Conservation (phyloP, 1,139 yeast species). For the Blastobotrys aristatus region DNA sequence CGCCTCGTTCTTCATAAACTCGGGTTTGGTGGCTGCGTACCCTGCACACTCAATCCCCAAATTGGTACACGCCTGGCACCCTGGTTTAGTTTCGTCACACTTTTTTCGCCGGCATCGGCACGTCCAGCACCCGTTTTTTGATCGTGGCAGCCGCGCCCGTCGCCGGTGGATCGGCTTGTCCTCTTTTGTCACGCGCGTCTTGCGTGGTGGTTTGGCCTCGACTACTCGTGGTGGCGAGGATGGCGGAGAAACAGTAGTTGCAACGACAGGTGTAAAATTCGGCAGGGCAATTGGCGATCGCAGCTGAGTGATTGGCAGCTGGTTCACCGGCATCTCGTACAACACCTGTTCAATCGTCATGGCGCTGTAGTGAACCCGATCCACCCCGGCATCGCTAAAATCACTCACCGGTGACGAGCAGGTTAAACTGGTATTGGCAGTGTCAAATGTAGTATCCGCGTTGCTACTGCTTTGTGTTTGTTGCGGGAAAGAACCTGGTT, state of each 20-base stretch:
- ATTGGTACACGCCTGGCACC: constrained; percentile 23
- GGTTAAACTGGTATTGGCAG: background rate
- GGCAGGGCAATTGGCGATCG: constrained; percentile 4
- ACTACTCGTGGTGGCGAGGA: background rate
- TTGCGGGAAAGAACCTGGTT: too few species aligned
- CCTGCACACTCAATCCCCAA: constrained; percentile 40
- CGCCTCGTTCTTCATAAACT: constrained; percentile 41
- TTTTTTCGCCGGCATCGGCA: constrained; percentile 69
- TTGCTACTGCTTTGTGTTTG: too few species aligned
- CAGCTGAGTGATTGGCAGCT: constrained; percentile 1
- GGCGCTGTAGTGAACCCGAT: background rate
- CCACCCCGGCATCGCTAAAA: constrained; percentile 1
- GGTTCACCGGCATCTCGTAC: background rate
- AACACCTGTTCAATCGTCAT: background rate
- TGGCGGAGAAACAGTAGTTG: background rate
- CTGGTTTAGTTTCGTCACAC: constrained; percentile 73
- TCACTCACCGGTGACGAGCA: background rate
- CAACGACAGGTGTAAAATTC: background rate
- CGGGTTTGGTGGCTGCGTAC: constrained; percentile 41
- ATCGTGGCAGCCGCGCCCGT: constrained; percentile 18
- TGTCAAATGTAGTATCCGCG: background rate
- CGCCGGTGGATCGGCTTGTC: constrained; percentile 10
- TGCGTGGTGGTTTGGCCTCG: background rate
- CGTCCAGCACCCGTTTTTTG: constrained; percentile 46
- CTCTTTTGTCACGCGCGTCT: background rate